These are phyloP conservation scores for Sporobolomyces phaffii DNA, from an alignment of 768 basidiomycete species.

Conservation along the genomic window DNA sequence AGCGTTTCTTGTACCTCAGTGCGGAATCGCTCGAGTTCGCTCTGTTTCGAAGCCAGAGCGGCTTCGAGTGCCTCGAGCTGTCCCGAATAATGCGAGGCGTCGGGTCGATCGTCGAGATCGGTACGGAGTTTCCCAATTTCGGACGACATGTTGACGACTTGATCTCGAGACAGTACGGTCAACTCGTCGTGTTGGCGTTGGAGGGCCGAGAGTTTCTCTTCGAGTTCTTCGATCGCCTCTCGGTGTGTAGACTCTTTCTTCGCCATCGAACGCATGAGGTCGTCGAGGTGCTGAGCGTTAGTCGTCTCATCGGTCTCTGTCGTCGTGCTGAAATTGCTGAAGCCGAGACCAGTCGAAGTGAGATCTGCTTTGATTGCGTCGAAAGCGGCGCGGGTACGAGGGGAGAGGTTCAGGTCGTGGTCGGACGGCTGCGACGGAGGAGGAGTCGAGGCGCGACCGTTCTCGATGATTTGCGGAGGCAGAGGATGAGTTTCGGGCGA, in stretches of 20 bases:
- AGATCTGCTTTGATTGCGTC: slow-evolving; percentile 66
- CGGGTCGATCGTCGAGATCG: slow-evolving; percentile 63
- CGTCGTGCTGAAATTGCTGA: not conserved
- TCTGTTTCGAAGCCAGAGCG: slow-evolving; percentile 5
- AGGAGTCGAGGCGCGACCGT: slow-evolving; percentile 11
- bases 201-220: slow-evolving; percentile 55
- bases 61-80: slow-evolving; percentile 6
- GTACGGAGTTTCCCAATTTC: slow-evolving; percentile 45
- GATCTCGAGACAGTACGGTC: slow-evolving; percentile 71
- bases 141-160: slow-evolving; percentile 82
- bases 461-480: not conserved
- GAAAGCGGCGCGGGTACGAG: slow-evolving; percentile 66
- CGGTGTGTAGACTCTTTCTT: slow-evolving; percentile 88
- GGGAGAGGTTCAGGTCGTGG: slow-evolving; percentile 52
- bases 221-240: slow-evolving; percentile 68
- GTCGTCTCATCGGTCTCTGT: slow-evolving; percentile 11
- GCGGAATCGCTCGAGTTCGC: slow-evolving; percentile 13
- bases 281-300: slow-evolving; percentile 59
- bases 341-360: slow-evolving; percentile 47
- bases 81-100: slow-evolving; percentile 10
- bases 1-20: slow-evolving; percentile 4
- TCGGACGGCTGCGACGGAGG: not conserved
- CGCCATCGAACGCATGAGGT: slow-evolving; percentile 97
- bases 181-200: slow-evolving; percentile 77
- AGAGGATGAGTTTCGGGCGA: not conserved